These are phyloP conservation scores for Cryptococcus amylolentus DNA, from an alignment of 1,284 basidiomycete genomes.

Conservation along the genomic window DNA sequence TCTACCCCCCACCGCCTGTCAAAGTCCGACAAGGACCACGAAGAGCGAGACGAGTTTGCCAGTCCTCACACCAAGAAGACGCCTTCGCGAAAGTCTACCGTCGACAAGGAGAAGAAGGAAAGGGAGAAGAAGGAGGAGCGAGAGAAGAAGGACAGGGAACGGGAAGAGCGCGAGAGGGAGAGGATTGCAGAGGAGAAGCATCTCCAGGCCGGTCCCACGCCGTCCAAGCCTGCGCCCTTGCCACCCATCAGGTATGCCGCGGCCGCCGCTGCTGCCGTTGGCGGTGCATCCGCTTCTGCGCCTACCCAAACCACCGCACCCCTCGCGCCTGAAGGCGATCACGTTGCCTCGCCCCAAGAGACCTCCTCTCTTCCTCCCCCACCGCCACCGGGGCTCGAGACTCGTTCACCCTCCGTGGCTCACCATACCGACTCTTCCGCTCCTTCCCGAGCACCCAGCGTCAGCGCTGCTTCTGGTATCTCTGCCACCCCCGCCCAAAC, in stretches of 20 bases:
- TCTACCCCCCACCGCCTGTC: conserved; percentile 11
- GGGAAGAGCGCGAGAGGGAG: conserved; percentile 9
- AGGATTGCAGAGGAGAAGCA: conserved; percentile 6
- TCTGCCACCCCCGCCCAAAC: neutral
- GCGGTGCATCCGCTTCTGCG: conserved; percentile 32
- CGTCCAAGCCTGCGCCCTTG: conserved; percentile 54
- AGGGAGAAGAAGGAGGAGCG: neutral
- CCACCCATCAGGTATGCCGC: conserved; percentile 84
- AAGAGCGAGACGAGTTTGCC: conserved; percentile 23
- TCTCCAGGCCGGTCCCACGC: conserved; percentile 14
- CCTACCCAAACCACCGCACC: conserved; percentile 16
- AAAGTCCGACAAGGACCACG: neutral
- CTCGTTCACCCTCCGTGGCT: neutral
- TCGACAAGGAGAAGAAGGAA: conserved; percentile 15
- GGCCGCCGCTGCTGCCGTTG: conserved; percentile 80
- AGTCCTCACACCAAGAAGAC: conserved; percentile 39
- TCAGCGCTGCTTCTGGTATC: neutral
- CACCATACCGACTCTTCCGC: neutral
- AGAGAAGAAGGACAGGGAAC: neutral
- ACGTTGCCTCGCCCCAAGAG: conserved; percentile 7
- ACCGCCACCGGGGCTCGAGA: conserved; percentile 55
- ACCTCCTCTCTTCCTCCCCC: conserved; percentile 5
- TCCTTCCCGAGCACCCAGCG: neutral
- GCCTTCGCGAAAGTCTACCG: conserved; percentile 26
- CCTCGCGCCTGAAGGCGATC: conserved; percentile 55